Evolutionary conservation across 208 protist species (phyloP), one percentile per base, ranked within the genome.

Genomic region (Acanthamoeba divionensis): DNA sequence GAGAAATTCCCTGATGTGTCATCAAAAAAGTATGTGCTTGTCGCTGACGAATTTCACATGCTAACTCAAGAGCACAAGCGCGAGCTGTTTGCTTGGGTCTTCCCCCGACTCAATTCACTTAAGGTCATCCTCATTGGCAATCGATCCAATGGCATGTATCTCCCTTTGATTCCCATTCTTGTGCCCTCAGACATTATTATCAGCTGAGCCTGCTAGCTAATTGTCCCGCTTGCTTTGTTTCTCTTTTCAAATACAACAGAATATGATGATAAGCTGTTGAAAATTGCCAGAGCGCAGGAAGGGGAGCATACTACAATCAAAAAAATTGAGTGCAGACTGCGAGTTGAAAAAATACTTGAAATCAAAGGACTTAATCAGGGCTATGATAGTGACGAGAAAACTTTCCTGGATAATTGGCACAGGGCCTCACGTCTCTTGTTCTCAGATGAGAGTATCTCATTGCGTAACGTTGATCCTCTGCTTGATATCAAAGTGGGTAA

Each of bases 61-160:
- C 50, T 85, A 8, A 66, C 41, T 8, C 7, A 73, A 8, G 47
- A 13, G 8, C 75, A 85, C 15, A 85, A 85, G 50, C 50, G 8
- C 21, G n/a, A 85, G 75, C 12, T 85, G 8, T 85, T 85, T 85
- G 47, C 55, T 15, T 71, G 29, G 21, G 24, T 85, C 10, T 10
- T 10, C 12, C 55, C 50, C 12, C 55, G 45, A 13, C 13, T 85
- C 24, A 69, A 10, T 10, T 15, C 24, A 7, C 12, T 85, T 12
- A 63, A 67, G 10, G 75, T 85, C 38, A 31, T 85, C 26, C 75
- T 85, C 8, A 85, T 85, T 63, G 75, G 75, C 75, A 85, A 85
- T 67, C 41, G 75, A n/a, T 60, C 52, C 18, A 60, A 60, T 60
- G 52, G 52, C n/a, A 60, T 24, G 52, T n/a, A n/a, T n/a, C n/a